phyloP scores from a whole-genome alignment of 73 alveolate genomes.

The Paramecium tetraurelia region DNA sequence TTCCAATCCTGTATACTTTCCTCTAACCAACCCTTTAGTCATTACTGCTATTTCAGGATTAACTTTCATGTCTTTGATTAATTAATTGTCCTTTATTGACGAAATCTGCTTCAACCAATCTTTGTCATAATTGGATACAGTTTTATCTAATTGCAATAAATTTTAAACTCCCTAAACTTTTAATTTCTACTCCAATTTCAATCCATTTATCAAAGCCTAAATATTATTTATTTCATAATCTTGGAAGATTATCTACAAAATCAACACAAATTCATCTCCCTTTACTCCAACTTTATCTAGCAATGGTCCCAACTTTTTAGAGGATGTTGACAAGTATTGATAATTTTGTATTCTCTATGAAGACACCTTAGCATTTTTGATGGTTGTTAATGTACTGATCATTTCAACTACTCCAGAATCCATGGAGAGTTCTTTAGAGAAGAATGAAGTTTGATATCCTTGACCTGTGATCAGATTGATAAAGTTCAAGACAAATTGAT shows the following conservation, averaged over 20 bases:
- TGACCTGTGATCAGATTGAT: slow-evolving; percentile 1
- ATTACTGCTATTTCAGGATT: not conserved
- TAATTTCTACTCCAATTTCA: not conserved
- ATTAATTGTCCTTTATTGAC: not conserved
- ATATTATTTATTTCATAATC: slow-evolving; percentile 13
- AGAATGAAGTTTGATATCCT: slow-evolving; percentile 24
- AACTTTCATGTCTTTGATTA: slow-evolving; percentile 18
- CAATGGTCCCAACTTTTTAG: slow-evolving; percentile 8
- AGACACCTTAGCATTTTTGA: not conserved
- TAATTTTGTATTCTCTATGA: not conserved
- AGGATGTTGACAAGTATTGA: not conserved
- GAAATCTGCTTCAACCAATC: not conserved
- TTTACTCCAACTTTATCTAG: not conserved
- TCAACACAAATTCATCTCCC: slow-evolving; percentile 10
- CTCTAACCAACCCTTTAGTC: not conserved
- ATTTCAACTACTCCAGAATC: not conserved
- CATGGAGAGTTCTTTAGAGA: not conserved
- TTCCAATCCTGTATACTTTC: not conserved
- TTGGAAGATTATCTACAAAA: not conserved
- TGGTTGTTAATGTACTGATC: not conserved
- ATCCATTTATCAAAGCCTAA: not conserved
- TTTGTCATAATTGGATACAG: not conserved
- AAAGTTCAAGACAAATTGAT: slow-evolving; percentile 20
- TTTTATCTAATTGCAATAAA: not conserved
- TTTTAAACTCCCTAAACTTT: not conserved